Evolutionary conservation across 768 basidiomycete genomes (phyloP).

Genomic region (Kwoniella sp.): DNA sequence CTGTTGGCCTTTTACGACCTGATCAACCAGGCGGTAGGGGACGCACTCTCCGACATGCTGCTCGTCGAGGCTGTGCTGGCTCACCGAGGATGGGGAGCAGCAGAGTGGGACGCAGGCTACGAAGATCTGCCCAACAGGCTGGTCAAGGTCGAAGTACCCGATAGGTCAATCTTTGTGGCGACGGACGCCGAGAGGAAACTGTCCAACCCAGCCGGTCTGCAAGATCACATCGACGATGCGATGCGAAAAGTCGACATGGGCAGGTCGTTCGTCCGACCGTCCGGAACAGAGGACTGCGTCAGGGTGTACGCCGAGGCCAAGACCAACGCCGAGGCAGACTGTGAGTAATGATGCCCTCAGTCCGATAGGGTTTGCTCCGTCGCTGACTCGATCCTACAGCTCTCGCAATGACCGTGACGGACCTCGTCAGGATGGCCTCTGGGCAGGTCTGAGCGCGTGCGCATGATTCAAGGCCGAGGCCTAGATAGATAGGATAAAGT

Average conservation of each 20-base stretch:
- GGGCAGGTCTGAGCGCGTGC: conserved; percentile 9
- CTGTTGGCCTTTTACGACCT: conserved; percentile 72
- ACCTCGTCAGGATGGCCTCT: conserved; percentile 16
- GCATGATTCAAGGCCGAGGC: too few species aligned
- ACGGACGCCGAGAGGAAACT: conserved; percentile 89
- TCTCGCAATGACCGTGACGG: conserved; percentile 20
- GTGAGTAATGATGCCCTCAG: conserved; percentile 56
- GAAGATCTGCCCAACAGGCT: conserved; percentile 89
- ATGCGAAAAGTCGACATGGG: conserved; percentile 74
- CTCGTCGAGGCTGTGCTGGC: conserved; percentile 88
- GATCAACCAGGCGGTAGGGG: conserved; percentile 97
- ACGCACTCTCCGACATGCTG: conserved; percentile 91
- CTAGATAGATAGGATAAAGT: too few species aligned
- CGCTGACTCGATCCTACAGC: conserved; percentile 7
- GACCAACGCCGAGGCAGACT: conserved; percentile 69
- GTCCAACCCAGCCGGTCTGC: conserved; percentile 71
- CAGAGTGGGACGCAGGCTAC: conserved; percentile 91
- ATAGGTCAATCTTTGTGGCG: conserved; percentile 79
- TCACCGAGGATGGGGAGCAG: conserved; percentile 72
- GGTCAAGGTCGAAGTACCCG: conserved; percentile 82
- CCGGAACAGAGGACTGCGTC: conserved; percentile 97
- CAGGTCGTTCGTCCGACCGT: conserved; percentile 88
- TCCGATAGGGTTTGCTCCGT: background rate
- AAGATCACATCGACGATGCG: conserved; percentile 74
- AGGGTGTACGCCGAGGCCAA: conserved; percentile 93